Percentiles rank a stretch among this genome's conserved stretches.
Evolutionary conservation across 163 green algal species (phyloP).

Genomic region (Scenedesmus sp.): DNA sequence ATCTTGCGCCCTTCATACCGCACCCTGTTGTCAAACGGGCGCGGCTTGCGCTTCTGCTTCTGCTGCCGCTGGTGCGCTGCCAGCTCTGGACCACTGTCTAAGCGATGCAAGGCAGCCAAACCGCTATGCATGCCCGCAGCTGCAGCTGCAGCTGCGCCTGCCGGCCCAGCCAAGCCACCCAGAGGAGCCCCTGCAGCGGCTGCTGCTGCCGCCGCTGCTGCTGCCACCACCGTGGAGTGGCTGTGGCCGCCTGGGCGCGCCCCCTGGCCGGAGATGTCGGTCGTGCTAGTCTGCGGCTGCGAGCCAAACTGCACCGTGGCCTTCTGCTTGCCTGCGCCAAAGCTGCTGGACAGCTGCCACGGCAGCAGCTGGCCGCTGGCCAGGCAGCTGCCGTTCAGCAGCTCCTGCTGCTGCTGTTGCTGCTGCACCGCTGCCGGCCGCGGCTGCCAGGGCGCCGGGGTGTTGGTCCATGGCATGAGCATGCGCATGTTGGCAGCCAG

Average conservation of each 20-base stretch:
- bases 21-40: slow-evolving; percentile 27
- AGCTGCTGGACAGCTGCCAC: slow-evolving; percentile 20
- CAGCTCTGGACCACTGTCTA: not conserved
- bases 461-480: slow-evolving; percentile 13
- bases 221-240: slow-evolving; percentile 26
- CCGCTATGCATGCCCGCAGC: not conserved
- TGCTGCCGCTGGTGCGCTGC: not conserved
- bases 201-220: not conserved
- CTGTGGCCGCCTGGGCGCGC: slow-evolving; percentile 31
- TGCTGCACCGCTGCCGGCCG: slow-evolving; percentile 4
- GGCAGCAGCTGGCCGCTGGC: not conserved
- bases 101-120: not conserved
- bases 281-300: slow-evolving; percentile 35
- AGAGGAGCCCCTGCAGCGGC: not conserved
- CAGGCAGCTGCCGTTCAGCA: slow-evolving; percentile 27
- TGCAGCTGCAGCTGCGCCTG: not conserved
- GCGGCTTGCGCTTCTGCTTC: slow-evolving; percentile 30
- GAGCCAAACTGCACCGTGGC: slow-evolving; percentile 22
- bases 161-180: not conserved
- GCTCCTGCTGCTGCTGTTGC: slow-evolving; percentile 29
- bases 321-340: not conserved
- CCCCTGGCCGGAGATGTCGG: slow-evolving; percentile 21
- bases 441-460: slow-evolving; percentile 1
- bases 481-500: slow-evolving; percentile 40
- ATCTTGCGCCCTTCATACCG: slow-evolving; percentile 35